Evolutionary conservation across 148 eudicot genomes (phyloP).

Genomic region (Polygonum aviculare): DNA sequence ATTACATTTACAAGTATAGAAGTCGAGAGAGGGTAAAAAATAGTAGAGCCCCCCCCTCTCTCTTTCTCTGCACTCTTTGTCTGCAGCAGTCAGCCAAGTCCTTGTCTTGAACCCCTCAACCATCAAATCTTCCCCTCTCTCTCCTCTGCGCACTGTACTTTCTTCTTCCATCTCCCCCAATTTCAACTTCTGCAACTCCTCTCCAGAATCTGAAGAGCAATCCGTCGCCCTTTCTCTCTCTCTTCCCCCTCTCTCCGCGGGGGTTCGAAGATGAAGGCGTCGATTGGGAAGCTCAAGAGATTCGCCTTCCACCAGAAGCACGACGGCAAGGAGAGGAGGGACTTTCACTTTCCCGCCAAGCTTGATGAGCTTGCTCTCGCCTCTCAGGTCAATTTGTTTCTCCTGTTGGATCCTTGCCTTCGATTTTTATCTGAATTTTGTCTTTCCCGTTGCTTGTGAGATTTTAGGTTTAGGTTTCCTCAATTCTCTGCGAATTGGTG

Average conservation of each 20-base stretch:
- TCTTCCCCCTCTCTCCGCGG: neutral
- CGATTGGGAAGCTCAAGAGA: conserved; percentile 56
- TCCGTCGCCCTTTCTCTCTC: neutral
- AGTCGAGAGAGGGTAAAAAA: neutral
- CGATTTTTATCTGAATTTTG: neutral
- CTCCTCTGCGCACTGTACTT: neutral
- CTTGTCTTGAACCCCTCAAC: neutral
- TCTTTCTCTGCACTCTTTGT: conserved; percentile 9
- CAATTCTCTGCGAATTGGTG: neutral
- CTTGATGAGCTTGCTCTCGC: conserved; percentile 66
- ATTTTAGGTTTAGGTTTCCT: neutral
- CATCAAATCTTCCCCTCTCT: neutral
- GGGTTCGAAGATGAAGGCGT: conserved; percentile 52
- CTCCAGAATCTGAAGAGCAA: neutral
- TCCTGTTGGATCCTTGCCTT: neutral
- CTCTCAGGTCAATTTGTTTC: conserved; percentile 41
- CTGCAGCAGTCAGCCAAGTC: conserved; percentile 3
- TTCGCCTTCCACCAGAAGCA: conserved; percentile 49
- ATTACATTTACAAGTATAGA: neutral
- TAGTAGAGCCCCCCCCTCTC: neutral
- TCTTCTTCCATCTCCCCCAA: conserved; percentile 4
- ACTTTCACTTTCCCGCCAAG: conserved; percentile 34
- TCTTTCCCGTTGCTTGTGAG: neutral
- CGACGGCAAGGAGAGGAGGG: conserved; percentile 43
- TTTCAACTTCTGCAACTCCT: conserved; percentile 7